Evolutionary conservation across 208 protist species (phyloP).

Genomic region (Trypanosoma caninum): DNA sequence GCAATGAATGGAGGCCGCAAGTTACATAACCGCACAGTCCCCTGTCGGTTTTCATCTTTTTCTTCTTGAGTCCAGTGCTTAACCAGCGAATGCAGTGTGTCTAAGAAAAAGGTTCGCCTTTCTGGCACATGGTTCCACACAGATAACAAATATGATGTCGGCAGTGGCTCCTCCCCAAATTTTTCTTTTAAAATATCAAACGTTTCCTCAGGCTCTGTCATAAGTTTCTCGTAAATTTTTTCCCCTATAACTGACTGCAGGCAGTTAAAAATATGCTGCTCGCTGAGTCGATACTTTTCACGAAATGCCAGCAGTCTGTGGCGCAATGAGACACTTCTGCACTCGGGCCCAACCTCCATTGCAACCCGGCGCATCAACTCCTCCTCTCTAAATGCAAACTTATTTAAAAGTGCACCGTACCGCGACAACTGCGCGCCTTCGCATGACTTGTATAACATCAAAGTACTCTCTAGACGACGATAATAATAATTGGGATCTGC

Average conservation of each 20-base stretch:
- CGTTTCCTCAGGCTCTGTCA: constrained; percentile 56
- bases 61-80: too few relatives aligned
- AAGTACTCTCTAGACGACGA: constrained; percentile 32
- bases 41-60: constrained; percentile 9
- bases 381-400: constrained; percentile 38
- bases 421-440: constrained; percentile 17
- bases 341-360: constrained; percentile 60
- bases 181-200: constrained; percentile 39
- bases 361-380: constrained; percentile 54
- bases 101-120: constrained; percentile 42
- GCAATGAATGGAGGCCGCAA: constrained; percentile 46
- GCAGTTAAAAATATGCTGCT: constrained; percentile 33
- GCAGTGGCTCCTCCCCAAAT: constrained; percentile 43
- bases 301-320: constrained; percentile 42
- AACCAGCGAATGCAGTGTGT: constrained; percentile 36
- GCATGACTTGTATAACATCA: constrained; percentile 29
- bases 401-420: constrained; percentile 27
- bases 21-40: constrained; percentile 30
- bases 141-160: constrained; percentile 46
- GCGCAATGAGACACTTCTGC: constrained; percentile 41
- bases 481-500: constrained; percentile 40
- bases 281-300: constrained; percentile 39
- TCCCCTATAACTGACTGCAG: constrained; percentile 20
- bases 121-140: constrained; percentile 30
- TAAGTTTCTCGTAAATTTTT: constrained; percentile 42